phyloP scores from a whole-genome alignment of 208 protist species.

The Trypanosoma scelopori region DNA sequence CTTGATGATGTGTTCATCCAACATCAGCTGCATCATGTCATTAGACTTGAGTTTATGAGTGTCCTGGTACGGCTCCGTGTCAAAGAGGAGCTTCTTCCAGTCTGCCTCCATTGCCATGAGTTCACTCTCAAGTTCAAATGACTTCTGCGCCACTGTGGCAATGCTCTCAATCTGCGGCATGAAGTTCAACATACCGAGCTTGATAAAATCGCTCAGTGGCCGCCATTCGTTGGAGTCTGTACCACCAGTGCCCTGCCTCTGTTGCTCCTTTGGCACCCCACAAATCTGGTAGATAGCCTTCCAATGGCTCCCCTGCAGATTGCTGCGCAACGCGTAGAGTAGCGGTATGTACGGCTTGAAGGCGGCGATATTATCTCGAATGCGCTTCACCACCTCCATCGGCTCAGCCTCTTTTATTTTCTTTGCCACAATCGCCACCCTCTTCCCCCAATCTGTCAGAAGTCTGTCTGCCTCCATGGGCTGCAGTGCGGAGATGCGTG shows the following conservation, averaged over 20 bases:
- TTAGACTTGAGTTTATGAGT: constrained; percentile 93
- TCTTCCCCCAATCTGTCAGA: constrained; percentile 83
- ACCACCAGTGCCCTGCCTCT: constrained; percentile 76
- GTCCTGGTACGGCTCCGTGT: constrained; percentile 92
- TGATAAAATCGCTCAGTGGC: constrained; percentile 79
- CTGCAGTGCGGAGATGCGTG: constrained; percentile 83
- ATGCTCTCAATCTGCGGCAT: constrained; percentile 85
- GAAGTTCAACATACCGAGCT: constrained; percentile 86
- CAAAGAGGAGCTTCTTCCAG: constrained; percentile 93
- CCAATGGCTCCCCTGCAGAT: constrained; percentile 95
- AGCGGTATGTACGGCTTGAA: constrained; percentile 94
- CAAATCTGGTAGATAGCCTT: constrained; percentile 84
- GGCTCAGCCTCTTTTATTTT: constrained; percentile 89
- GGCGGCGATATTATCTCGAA: constrained; percentile 89
- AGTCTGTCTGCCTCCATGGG: constrained; percentile 83
- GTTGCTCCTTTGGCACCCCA: constrained; percentile 84
- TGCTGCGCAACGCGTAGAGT: constrained; percentile 91
- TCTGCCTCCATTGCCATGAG: constrained; percentile 93
- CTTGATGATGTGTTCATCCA: constrained; percentile 96
- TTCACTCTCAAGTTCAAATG: constrained; percentile 90
- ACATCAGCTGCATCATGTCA: constrained; percentile 91
- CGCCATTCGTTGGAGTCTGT: constrained; percentile 84
- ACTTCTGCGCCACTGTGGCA: constrained; percentile 85
- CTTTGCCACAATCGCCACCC: constrained; percentile 73
- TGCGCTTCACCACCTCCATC: constrained; percentile 62